Base-by-base conservation (phyloP, 1,139 yeast species). In the Entelexis sorbosivorans region DNA sequence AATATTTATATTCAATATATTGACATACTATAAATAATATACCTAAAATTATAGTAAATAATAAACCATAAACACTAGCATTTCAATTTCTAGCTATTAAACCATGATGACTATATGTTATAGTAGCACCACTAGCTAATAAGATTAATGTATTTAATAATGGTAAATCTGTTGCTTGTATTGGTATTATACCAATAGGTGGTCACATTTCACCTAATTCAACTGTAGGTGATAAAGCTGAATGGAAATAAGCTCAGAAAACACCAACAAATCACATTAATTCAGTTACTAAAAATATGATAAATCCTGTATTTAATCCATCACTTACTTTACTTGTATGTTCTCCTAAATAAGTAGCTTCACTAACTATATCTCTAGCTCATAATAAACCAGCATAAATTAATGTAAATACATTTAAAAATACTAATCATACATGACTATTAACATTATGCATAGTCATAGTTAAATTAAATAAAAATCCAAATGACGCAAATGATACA, bases 181-280 rank as follows among this genome's bases (percentile, higher is more conserved):
- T 35, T 3, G 38, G 38, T 35, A 35, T 35, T 1, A 35, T 35
- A 35, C 38, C 38, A 17, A 35, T 35, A 35, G 38, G 38, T 17
- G 38, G 38, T 35, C 38, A 35, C 22, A 35, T 35, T 35, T 35
- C 38, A 35, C 38, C 38, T 35, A 35, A 35, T 35, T 35, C 38
- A 19, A 35, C 38, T 8, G 38, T 19, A 19, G 38, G 38, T 10
- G 38, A 35, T 35, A 35, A 35, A 35, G 38, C 38, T 17, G 38
- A 35, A 35, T 35, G 38, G 24, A 35, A 35, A 35, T 35, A 35
- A 35, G 38, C 38, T 35, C 38, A 35, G 38, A 35, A 35, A 35
- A 35, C 38, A 35, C 38, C 38, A 35, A 35, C 22, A 20, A 35
- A 35, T 35, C 38, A 35, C 38, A 35, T 35, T 17, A 35, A 35